Evolutionary conservation across 2,329 filamentous ascomycete species (phyloP), one percentile per base, ranked within the genome.

Genomic region (Blastomyces emzantsi): DNA sequence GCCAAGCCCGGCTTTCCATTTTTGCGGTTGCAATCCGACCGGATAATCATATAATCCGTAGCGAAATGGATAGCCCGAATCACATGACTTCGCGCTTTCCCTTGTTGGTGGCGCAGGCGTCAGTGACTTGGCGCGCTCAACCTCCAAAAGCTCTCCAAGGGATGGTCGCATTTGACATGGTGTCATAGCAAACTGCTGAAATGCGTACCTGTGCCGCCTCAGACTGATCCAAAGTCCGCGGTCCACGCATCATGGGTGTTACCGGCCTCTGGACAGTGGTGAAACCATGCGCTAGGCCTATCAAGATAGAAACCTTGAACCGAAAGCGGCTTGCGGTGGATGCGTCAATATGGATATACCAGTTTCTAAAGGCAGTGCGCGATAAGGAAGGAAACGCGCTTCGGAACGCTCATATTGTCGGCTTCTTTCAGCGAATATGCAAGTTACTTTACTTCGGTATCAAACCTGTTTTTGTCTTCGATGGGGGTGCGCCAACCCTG

Each of bases 271-370:
- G 94, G 94, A 93, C 90, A 67, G 91, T 99, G 61, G 82, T 97
- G 68, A 90, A 96, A 78, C 94, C 94, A 56, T 97, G 92, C 74
- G 94, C 94, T 58, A 89, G 94, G 47, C 95, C 94, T 25, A 96
- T 95, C 67, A 97, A 96, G 76, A 88, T 99, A 70, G 92, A 95
- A 70, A 96, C 93, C 17, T 86, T 99, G 65, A 97, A 97, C 76
- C 90, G 90, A 70, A 97, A 96, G 78, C 91, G 94, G 19, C 88
- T 99, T 60, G 95, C 94, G 57, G 91, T 99, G 69, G 94, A 99
- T 78, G 94, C 95, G 64, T 97, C 92, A 15, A 99, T 99, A 74
- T 99, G 94, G 94, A 97, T 99, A 70, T 99, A 99, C 81, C 94
- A 99, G 74, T 99, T 99, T 73, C 86, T 99, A 70, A 99, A 99